These are phyloP conservation scores for Plectranthus barbatus DNA, from an alignment of 257 asterid species.

Conservation along the genomic window DNA sequence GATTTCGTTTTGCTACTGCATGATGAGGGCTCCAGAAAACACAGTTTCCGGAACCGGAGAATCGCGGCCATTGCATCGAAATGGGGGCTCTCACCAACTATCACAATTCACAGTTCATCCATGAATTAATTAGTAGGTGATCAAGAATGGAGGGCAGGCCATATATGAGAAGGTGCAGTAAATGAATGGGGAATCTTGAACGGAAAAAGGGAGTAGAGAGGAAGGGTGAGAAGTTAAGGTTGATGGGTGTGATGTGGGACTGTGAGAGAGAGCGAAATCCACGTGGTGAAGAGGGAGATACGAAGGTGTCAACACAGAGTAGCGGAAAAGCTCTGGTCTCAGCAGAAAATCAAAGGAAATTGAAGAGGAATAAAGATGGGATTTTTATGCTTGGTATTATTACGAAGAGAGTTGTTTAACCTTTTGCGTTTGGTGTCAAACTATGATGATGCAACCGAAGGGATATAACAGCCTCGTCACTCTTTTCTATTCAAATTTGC, in stretches of 20 bases:
- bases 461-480: not conserved
- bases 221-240: not conserved
- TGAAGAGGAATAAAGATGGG: not conserved
- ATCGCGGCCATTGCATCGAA: conserved; percentile 41
- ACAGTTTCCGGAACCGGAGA: conserved; percentile 58
- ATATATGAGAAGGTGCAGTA: not conserved
- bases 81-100: not conserved
- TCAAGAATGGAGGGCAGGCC: too few relatives aligned
- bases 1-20: conserved; percentile 9
- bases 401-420: not conserved
- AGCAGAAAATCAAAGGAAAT: not conserved
- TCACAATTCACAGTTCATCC: not conserved
- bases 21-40: conserved; percentile 34
- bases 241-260: not conserved
- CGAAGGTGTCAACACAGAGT: conserved; percentile 25
- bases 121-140: too few relatives aligned
- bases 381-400: not conserved
- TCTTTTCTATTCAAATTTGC: not conserved
- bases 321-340: not conserved
- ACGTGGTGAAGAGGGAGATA: conserved; percentile 49
- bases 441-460: conserved; percentile 25
- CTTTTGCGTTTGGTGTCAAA: conserved; percentile 6
- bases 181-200: not conserved
- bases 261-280: conserved; percentile 24
- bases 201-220: not conserved